These are phyloP conservation scores for Cladosporium sp. DNA, from an alignment of 2,329 filamentous ascomycete genomes.

Conservation along the genomic window DNA sequence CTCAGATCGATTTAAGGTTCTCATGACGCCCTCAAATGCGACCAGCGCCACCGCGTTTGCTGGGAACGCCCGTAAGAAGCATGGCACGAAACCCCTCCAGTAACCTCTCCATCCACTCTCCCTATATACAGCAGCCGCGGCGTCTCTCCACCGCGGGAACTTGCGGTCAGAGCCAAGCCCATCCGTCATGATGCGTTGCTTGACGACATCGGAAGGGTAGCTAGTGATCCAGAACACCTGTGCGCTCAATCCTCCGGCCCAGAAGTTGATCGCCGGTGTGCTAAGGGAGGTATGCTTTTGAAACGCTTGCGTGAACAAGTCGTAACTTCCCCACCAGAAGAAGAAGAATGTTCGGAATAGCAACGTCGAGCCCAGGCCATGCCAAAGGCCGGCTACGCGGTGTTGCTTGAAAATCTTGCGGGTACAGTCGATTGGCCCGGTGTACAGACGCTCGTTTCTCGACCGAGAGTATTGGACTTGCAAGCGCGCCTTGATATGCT, in stretches of 20 bases:
- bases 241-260: conserved; percentile 88
- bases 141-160: conserved; percentile 75
- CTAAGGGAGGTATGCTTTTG: conserved; percentile 64
- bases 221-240: conserved; percentile 93
- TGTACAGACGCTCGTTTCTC: conserved; percentile 75
- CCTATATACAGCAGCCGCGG: conserved; percentile 68
- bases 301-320: conserved; percentile 69
- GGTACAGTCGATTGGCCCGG: conserved; percentile 80
- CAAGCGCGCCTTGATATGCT: conserved; percentile 89
- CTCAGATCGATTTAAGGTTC: conserved; percentile 14
- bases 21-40: conserved; percentile 77
- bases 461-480: conserved; percentile 88
- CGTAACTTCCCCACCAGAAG: conserved; percentile 56
- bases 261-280: conserved; percentile 85
- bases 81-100: conserved; percentile 89
- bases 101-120: conserved; percentile 77
- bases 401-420: conserved; percentile 62
- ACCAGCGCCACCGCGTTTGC: conserved; percentile 92
- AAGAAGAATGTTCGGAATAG: conserved; percentile 93
- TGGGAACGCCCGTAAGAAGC: conserved; percentile 89
- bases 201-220: conserved; percentile 81
- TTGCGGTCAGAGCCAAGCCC: conserved; percentile 69
- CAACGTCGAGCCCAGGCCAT: conserved; percentile 77
- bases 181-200: conserved; percentile 97
- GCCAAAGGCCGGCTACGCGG: conserved; percentile 76